phyloP scores from a whole-genome alignment of 495 filamentous ascomycete species.

The Ramalina peruviana region DNA sequence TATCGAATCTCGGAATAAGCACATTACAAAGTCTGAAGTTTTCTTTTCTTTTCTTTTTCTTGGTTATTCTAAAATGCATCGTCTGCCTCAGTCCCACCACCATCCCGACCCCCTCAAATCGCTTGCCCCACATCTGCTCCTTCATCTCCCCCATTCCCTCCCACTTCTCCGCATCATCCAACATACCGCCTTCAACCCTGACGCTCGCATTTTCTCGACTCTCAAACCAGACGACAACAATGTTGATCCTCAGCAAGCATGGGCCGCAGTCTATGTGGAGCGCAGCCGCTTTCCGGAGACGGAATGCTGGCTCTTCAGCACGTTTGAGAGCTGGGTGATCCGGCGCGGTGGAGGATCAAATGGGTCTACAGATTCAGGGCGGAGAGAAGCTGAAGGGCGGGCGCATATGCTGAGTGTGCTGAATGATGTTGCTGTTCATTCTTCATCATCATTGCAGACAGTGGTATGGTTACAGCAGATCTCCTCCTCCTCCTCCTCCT shows the following conservation, averaged over 20 bases:
- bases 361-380: background rate
- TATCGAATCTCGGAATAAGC: no score
- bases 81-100: conserved; percentile 18
- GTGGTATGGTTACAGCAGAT: no score
- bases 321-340: conserved; percentile 26
- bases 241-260: conserved; percentile 5
- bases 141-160: conserved; percentile 41
- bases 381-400: no score
- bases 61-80: background rate
- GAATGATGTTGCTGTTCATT: no score
- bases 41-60: no score
- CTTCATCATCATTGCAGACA: no score
- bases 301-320: conserved; percentile 45
- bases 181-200: conserved; percentile 28
- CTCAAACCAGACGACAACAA: conserved; percentile 12
- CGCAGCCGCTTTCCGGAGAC: conserved; percentile 43
- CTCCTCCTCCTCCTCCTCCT: no score
- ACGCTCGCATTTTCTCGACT: conserved; percentile 32
- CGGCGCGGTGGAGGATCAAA: background rate
- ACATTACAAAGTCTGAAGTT: no score
- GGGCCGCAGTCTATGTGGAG: conserved; percentile 41
- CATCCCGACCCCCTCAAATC: conserved; percentile 22
- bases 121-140: conserved; percentile 30
- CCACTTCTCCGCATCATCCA: conserved; percentile 44
- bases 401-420: no score